Percentiles rank a stretch among this genome's conserved stretches.
Evolutionary conservation across 768 basidiomycete genomes (phyloP).

Genomic region (Termitomyces sp.): DNA sequence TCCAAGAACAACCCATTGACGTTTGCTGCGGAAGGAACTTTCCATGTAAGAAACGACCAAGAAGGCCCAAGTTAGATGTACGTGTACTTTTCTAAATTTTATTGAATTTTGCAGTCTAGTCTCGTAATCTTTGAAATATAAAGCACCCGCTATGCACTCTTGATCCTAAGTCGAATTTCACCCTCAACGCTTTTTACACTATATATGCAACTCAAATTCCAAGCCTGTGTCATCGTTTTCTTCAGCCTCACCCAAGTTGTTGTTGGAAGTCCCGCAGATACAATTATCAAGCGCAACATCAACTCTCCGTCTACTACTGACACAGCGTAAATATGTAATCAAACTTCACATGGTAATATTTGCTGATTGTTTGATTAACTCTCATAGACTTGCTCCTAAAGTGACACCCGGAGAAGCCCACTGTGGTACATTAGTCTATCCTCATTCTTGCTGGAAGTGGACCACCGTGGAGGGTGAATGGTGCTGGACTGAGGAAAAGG

Average conservation of each 20-base stretch:
- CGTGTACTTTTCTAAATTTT: no score
- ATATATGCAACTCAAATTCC: background rate
- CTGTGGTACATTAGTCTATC: background rate
- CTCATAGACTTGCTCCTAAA: background rate
- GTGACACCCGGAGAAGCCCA: background rate
- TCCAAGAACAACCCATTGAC: no score
- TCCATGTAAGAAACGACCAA: no score
- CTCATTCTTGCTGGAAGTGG: constrained; percentile 2
- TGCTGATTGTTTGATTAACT: background rate
- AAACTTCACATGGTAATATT: background rate
- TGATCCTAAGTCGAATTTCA: no score
- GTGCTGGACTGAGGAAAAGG: background rate
- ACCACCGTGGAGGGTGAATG: background rate
- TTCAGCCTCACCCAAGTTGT: background rate
- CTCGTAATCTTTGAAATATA: no score
- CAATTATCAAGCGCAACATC: background rate
- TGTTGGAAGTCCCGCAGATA: background rate
- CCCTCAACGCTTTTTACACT: no score
- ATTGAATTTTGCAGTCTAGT: no score
- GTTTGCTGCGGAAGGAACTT: no score
- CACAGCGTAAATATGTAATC: background rate
- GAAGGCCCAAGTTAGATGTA: no score
- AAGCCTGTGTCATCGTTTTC: background rate
- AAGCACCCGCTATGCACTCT: no score
- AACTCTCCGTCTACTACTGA: no score